Conservation (phyloP, 2,329 filamentous ascomycete species). For the Pseudogymnoascus destructans region DNA sequence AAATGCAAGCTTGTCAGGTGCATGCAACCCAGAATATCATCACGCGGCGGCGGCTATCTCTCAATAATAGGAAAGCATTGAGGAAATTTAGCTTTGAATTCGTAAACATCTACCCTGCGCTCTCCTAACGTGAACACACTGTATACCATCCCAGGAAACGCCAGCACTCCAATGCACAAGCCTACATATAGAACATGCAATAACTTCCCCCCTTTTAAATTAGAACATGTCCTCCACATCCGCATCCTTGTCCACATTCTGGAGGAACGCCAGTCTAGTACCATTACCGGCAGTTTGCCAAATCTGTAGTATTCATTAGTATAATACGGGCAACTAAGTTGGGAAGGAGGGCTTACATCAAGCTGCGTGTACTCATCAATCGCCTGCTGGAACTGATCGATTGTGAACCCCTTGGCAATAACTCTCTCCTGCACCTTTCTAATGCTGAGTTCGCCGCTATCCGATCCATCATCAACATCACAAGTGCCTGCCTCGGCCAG, state of each 20-base stretch:
- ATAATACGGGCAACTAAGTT: background rate
- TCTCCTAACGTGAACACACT: constrained; percentile 5
- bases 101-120: constrained; percentile 1
- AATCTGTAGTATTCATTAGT: constrained; percentile 41
- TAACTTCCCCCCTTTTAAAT: background rate
- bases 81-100: background rate
- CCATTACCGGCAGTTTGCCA: constrained; percentile 68
- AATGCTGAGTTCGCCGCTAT: constrained; percentile 66
- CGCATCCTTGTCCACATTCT: background rate
- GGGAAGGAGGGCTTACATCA: constrained; percentile 52
- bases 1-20: background rate
- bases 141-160: background rate
- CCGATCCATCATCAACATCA: constrained; percentile 32
- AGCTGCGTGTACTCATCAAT: constrained; percentile 80
- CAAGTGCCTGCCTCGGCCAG: constrained; percentile 72
- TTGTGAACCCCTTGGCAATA: constrained; percentile 90
- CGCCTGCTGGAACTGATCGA: constrained; percentile 76
- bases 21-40: background rate
- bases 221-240: constrained; percentile 4
- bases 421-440: constrained; percentile 82
- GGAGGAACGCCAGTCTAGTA: constrained; percentile 57
- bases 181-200: constrained; percentile 5
- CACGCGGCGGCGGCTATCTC: background rate
- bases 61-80: background rate
- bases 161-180: constrained; percentile 3